Evolutionary conservation across 768 basidiomycete genomes (phyloP), one percentile per base, ranked within the genome.

Genomic region (Russula griseocarnosa): DNA sequence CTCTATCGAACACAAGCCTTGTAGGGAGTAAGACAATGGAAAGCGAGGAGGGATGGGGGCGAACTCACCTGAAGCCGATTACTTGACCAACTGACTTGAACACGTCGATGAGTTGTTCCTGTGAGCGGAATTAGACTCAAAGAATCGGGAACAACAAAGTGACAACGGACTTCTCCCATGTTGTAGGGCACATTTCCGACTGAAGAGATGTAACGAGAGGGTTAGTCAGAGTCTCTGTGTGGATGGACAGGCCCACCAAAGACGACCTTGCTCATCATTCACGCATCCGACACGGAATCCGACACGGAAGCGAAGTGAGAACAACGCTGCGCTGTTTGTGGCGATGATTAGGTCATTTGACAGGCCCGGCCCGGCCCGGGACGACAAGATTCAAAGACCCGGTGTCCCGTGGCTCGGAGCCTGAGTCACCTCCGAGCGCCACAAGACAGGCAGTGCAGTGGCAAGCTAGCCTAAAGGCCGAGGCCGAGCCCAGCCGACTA

Each of bases 171-270:
- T 78, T 93, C 91, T 49, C 84, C 86, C 87, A 92, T 92, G 71
- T 87, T 92, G 76, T 93, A 93, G 26, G 91, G 91, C 9, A 93
- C 90, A 81, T 93, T 93, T 62, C 91, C 91, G 54, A 93, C 91
- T 89, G 14, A 60, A 44, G n/a, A 55, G 60, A 36, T 0, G 13
- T 36, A 36, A 36, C 3, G 34, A 50, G 60, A 59, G 55, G 36
- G 52, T 62, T 22, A 22, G 28, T 62, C 26, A 0, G 14, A 50
- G 28, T 1, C n/a, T 5, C 20, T 1, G 36, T 20, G 24, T 10
- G 16, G 22, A 52, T 11, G 55, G 20, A 13, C 18, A 11, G 13
- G 47, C 32, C 51, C 30, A 51, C 88, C 87, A 67, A 88, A 88
- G 18, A 88, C 86, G 9, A 88, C 86, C 73, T 86, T 87, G 69